These are phyloP conservation scores for Cyberlindnera meyerae DNA, from an alignment of 805 yeast genomes.

Conservation along the genomic window DNA sequence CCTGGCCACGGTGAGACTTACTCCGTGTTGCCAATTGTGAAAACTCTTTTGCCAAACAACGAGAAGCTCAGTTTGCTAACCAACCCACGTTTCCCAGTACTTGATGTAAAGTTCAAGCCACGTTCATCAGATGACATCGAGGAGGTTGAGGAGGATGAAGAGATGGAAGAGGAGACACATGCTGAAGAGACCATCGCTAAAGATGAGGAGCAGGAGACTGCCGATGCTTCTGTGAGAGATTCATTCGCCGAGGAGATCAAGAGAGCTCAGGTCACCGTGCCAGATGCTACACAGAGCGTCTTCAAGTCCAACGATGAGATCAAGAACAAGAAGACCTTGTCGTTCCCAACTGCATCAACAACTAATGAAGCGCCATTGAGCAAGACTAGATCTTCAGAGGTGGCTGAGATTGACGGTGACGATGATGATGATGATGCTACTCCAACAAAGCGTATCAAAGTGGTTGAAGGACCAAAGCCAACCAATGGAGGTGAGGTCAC, in stretches of 20 bases:
- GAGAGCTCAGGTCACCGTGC: slow-evolving; percentile 7
- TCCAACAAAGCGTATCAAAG: slow-evolving; percentile 25
- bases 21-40: slow-evolving; percentile 68
- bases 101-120: slow-evolving; percentile 21
- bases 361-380: slow-evolving; percentile 3
- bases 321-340: slow-evolving; percentile 11
- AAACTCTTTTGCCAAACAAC: slow-evolving; percentile 44
- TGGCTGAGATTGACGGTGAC: slow-evolving; percentile 16
- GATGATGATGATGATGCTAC: slow-evolving; percentile 20
- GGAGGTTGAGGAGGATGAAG: slow-evolving; percentile 27
- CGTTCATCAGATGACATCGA: slow-evolving; percentile 21
- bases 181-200: slow-evolving; percentile 11
- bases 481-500: slow-evolving; percentile 7
- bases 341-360: slow-evolving; percentile 15
- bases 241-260: slow-evolving; percentile 17
- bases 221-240: slow-evolving; percentile 12
- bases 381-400: slow-evolving; percentile 21
- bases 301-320: slow-evolving; percentile 25
- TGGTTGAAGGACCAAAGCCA: slow-evolving; percentile 7
- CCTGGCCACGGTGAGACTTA: slow-evolving; percentile 60
- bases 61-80: slow-evolving; percentile 53
- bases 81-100: slow-evolving; percentile 70
- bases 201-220: slow-evolving; percentile 5
- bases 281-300: slow-evolving; percentile 8
- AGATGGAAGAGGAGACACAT: slow-evolving; percentile 16